Percentiles rank a stretch among this genome's conserved stretches.
Evolutionary conservation across 257 asterid species (phyloP).

Genomic region (Paraleonurus japonicus): DNA sequence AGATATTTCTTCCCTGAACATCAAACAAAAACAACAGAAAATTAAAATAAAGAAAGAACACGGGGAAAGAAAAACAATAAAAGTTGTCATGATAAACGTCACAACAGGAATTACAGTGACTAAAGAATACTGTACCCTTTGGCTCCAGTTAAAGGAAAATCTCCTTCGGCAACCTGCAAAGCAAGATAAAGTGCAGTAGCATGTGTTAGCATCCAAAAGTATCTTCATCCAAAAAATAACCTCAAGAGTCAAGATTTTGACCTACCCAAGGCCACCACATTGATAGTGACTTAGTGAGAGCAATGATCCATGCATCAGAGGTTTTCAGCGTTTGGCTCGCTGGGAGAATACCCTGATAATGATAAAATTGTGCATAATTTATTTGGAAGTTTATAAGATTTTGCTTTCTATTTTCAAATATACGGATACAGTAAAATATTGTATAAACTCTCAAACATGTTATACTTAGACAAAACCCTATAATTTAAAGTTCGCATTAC

Average conservation of each 20-base stretch:
- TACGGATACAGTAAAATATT: background rate
- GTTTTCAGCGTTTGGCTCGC: conserved; percentile 36
- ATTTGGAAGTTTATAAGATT: background rate
- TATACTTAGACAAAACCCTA: background rate
- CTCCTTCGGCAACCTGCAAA: conserved; percentile 80
- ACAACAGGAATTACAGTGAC: conserved; percentile 16
- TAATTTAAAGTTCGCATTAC: conserved; percentile 1
- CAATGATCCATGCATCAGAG: conserved; percentile 64
- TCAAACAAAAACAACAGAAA: conserved; percentile 15
- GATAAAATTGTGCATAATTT: background rate
- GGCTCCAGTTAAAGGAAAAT: conserved; percentile 62
- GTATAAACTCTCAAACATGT: background rate
- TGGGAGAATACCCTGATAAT: conserved; percentile 66
- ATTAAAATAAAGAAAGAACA: background rate
- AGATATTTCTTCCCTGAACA: conserved; percentile 69
- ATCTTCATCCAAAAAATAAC: conserved; percentile 13
- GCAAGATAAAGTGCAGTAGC: conserved; percentile 20
- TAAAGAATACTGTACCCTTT: conserved; percentile 59
- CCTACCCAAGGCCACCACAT: conserved; percentile 96
- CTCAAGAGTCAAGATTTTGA: conserved; percentile 14
- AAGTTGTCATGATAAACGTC: background rate
- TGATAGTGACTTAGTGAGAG: conserved; percentile 56
- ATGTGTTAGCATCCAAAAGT: conserved; percentile 21
- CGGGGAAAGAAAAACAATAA: background rate
- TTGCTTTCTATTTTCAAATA: background rate